phyloP scores from a whole-genome alignment of 2,329 filamentous ascomycete genomes.

The Phyllosticta ampelicida region DNA sequence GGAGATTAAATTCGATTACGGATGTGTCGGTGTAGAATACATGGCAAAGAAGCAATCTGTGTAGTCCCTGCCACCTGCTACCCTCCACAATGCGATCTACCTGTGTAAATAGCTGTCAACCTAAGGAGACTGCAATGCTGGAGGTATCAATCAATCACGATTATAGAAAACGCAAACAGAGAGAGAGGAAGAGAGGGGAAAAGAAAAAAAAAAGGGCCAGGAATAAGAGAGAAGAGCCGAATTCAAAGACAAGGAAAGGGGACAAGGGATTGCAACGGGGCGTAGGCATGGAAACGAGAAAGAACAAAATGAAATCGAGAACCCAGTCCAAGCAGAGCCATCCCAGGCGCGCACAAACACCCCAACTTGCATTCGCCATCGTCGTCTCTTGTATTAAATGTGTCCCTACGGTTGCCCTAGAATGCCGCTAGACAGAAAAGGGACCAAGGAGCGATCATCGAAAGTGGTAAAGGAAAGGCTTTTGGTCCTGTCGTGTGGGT shows the following conservation, averaged over 20 bases:
- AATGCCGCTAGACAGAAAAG: constrained; percentile 30
- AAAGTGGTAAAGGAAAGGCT: constrained; percentile 23
- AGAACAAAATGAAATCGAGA: constrained; percentile 6
- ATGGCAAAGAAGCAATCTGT: constrained; percentile 25
- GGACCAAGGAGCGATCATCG: constrained; percentile 21
- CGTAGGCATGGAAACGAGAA: constrained; percentile 4
- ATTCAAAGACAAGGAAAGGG: constrained; percentile 14
- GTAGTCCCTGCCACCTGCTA: constrained; percentile 18
- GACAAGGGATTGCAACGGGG: constrained; percentile 5
- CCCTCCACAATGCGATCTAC: constrained; percentile 14
- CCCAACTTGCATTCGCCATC: constrained; percentile 19
- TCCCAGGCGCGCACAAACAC: constrained; percentile 14
- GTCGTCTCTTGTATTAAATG: constrained; percentile 22
- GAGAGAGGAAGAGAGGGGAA: too few species aligned
- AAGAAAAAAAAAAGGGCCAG: constrained; percentile 23
- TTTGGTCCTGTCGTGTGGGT: constrained; percentile 12
- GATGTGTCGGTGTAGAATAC: constrained; percentile 27
- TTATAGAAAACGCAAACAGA: constrained; percentile 19
- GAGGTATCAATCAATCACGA: constrained; percentile 33
- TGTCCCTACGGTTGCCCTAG: constrained; percentile 23
- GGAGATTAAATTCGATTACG: constrained; percentile 28
- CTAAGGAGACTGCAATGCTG: constrained; percentile 32
- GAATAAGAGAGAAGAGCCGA: constrained; percentile 16
- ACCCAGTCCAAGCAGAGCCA: constrained; percentile 9
- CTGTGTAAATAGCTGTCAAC: constrained; percentile 12